A percentile compares a stretch with the other conserved stretches of the same genome.
Evolutionary conservation across 768 basidiomycete species (phyloP).

Genomic region (Boletus tomentosulus): DNA sequence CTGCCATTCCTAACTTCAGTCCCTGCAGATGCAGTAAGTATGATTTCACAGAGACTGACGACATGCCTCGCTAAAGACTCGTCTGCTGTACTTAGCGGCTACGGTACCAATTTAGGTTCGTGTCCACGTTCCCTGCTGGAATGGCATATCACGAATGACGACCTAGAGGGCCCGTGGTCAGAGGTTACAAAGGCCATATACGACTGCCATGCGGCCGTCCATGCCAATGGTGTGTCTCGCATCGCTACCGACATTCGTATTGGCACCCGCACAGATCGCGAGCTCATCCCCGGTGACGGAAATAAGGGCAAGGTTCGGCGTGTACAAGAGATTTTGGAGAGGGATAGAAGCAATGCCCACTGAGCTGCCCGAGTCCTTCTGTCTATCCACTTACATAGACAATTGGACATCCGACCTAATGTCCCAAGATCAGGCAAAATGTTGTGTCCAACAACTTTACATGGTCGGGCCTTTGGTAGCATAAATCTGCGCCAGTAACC

Average conservation of each 20-base stretch:
- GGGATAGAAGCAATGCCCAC: constrained; percentile 11
- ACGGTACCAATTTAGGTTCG: constrained; percentile 84
- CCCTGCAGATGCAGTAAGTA: constrained; percentile 37
- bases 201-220: constrained; percentile 85
- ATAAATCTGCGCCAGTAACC: constrained; percentile 85
- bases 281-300: constrained; percentile 57
- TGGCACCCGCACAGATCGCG: constrained; percentile 79
- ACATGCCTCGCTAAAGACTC: constrained; percentile 33
- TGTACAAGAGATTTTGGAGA: constrained; percentile 73
- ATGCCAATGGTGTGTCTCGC: constrained; percentile 67
- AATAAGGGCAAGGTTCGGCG: constrained; percentile 78
- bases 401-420: background rate
- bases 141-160: background rate
- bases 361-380: constrained; percentile 1
- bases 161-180: constrained; percentile 76
- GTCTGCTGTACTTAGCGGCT: constrained; percentile 51
- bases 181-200: constrained; percentile 84
- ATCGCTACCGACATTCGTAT: constrained; percentile 94
- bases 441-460: constrained; percentile 12
- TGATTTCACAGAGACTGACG: background rate
- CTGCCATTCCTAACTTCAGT: background rate
- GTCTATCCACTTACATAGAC: background rate
- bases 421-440: background rate
- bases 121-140: background rate
- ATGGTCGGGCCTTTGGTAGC: constrained; percentile 50